Evolutionary conservation across 2,329 filamentous ascomycete genomes (phyloP), one percentile per base, ranked within the genome.

Genomic region (Iodosphaeria phyllophila): DNA sequence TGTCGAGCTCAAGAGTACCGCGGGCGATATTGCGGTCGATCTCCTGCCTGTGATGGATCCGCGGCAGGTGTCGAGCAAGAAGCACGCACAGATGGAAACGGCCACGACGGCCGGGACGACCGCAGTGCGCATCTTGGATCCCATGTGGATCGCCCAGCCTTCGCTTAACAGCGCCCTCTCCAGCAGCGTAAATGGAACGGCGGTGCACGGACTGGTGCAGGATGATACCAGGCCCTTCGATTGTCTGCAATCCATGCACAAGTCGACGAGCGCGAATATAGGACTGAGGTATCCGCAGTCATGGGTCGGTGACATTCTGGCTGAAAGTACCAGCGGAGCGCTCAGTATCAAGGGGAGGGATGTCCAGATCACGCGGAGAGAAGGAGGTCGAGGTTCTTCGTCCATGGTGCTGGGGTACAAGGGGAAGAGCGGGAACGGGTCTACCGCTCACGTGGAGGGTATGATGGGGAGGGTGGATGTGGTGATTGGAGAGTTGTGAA

Each of bases 301-400:
- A 3, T 68, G 63, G 64, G 53, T 56, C 32, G 64, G 64, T 9
- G 32, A 34, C 12, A 40, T 65, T 17, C 31, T 31, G 7, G 49
- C 54, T 8, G 28, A 47, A 29, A 48, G 50, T 11, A 41, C 56
- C 10, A 50, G 50, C 13, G 60, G 60, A 3, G 32, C 28, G 7
- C 41, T 64, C 16, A 26, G 30, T 2, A 41, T 56, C 6, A 31
- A 25, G 12, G 63, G 63, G 9, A 44, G 52, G 20, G 59, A 47
- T 10, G 46, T 67, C 8, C 32, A 43, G 25, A 34, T 60, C 3
- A 40, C 50, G 9, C 45, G 37, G 25, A 30, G 30, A n/a, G 31
- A 38, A 3, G 31, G 35, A 2, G 40, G 43, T 2, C 46, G 44
- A 38, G 43, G 44, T 4, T 43, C 47, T 2, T 33, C 47, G 11